These are phyloP conservation scores for Ceratobasidium sp. DNA, from an alignment of 1,284 basidiomycete species.

Conservation along the genomic window DNA sequence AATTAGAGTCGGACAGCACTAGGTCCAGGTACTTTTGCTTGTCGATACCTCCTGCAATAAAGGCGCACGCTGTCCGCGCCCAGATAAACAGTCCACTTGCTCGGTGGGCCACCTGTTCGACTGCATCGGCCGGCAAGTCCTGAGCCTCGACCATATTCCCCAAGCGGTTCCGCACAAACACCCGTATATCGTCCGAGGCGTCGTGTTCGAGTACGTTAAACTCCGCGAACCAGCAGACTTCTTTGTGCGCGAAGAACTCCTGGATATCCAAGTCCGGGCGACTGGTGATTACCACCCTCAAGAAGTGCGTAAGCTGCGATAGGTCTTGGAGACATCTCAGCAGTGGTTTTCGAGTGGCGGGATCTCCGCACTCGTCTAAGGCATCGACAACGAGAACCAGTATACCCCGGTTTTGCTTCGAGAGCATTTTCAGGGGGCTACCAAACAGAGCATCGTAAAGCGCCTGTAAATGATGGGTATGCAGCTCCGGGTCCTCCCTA, in stretches of 20 bases:
- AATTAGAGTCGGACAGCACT: too few relatives aligned
- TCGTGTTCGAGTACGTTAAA: background rate
- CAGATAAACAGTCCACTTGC: too few relatives aligned
- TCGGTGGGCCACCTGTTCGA: too few relatives aligned
- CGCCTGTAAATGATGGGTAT: background rate
- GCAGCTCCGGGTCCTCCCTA: background rate
- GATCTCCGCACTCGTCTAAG: background rate
- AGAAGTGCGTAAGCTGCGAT: background rate
- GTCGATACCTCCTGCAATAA: too few relatives aligned
- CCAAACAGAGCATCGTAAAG: background rate
- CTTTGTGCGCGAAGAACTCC: background rate
- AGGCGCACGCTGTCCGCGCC: too few relatives aligned
- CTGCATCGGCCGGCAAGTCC: too few relatives aligned
- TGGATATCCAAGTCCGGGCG: conserved; percentile 17
- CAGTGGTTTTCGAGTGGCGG: background rate
- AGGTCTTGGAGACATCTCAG: background rate
- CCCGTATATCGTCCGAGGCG: background rate
- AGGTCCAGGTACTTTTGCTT: too few relatives aligned
- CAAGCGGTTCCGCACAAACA: background rate
- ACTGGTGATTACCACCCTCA: conserved; percentile 39
- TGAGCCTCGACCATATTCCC: too few relatives aligned
- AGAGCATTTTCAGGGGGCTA: background rate
- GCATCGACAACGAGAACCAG: conserved; percentile 19
- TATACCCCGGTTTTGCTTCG: background rate
- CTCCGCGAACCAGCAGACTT: background rate